These are phyloP conservation scores for Hymenotorrendiella dingleyae DNA, from an alignment of 2,329 filamentous ascomycete genomes.

Conservation along the genomic window DNA sequence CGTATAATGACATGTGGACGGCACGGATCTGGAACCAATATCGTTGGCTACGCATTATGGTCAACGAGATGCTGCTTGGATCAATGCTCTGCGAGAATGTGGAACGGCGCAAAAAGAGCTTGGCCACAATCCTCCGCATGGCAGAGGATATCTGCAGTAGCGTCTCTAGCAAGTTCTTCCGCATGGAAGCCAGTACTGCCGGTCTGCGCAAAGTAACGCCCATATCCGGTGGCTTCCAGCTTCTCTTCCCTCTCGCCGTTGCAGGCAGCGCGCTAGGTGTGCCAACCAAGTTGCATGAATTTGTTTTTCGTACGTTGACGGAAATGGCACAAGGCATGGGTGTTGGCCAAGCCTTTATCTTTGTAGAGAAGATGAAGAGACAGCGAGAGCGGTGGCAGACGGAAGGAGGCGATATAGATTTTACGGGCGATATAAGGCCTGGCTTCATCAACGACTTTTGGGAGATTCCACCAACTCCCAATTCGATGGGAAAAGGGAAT, in stretches of 20 bases:
- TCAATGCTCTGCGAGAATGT: constrained; percentile 7
- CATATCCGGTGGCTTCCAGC: constrained; percentile 17
- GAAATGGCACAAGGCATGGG: constrained; percentile 21
- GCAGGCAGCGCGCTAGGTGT: constrained; percentile 20
- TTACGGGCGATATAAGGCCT: too few species aligned
- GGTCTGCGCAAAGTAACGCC: constrained; percentile 3
- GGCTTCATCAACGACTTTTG: too few species aligned
- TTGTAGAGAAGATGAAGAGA: constrained; percentile 10
- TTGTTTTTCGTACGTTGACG: constrained; percentile 15
- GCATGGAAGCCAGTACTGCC: neutral
- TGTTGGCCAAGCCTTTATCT: constrained; percentile 13
- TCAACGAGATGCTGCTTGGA: constrained; percentile 20
- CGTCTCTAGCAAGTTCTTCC: constrained; percentile 14
- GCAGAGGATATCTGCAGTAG: constrained; percentile 21
- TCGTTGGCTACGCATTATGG: constrained; percentile 20
- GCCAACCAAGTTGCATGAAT: constrained; percentile 17
- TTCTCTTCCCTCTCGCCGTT: constrained; percentile 19
- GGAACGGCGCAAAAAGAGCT: constrained; percentile 9
- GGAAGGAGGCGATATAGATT: neutral
- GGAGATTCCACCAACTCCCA: too few species aligned
- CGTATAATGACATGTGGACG: constrained; percentile 22
- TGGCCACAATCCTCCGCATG: constrained; percentile 14
- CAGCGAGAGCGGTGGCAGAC: constrained; percentile 2
- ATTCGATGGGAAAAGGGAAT: too few species aligned
- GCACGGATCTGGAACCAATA: constrained; percentile 22